Evolutionary conservation across 1,139 yeast species (phyloP).

Genomic region (Wickerhamiella pararugosa): DNA sequence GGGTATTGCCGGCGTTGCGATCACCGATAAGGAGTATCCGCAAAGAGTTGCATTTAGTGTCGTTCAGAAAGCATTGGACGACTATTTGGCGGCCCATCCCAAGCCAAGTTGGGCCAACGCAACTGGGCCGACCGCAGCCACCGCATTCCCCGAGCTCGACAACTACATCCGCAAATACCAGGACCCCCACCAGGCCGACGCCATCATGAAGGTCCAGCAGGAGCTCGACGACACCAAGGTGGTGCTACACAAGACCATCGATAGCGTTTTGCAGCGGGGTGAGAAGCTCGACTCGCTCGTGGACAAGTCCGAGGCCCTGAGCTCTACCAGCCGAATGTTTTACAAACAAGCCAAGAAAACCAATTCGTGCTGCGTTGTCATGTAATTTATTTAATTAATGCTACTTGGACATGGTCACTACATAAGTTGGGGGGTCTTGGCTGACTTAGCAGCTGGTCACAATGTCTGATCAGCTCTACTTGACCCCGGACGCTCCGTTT

Average conservation of each 20-base stretch:
- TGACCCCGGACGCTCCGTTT: no score
- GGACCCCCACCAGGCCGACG: constrained; percentile 94
- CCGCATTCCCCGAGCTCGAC: constrained; percentile 49
- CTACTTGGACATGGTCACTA: background rate
- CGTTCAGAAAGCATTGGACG: constrained; percentile 81
- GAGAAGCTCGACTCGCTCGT: constrained; percentile 89
- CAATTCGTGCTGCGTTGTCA: constrained; percentile 79
- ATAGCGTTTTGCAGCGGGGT: constrained; percentile 86
- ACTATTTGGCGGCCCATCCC: constrained; percentile 75
- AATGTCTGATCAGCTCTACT: no score
- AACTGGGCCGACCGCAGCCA: constrained; percentile 32
- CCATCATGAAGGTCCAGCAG: constrained; percentile 92
- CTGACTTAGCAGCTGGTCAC: no score
- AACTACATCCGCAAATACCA: constrained; percentile 71
- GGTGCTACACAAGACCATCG: constrained; percentile 89
- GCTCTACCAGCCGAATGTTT: constrained; percentile 80
- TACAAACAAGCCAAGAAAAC: constrained; percentile 97
- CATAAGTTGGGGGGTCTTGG: no score
- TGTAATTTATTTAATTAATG: background rate
- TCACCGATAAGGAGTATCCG: constrained; percentile 91
- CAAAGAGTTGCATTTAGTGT: constrained; percentile 94
- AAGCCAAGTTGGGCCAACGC: constrained; percentile 49
- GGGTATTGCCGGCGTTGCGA: constrained; percentile 85
- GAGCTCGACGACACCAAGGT: constrained; percentile 96
- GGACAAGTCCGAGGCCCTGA: constrained; percentile 86